Base-by-base conservation (phyloP, 2,329 filamentous ascomycete species). In the Coniochaeta sp. region DNA sequence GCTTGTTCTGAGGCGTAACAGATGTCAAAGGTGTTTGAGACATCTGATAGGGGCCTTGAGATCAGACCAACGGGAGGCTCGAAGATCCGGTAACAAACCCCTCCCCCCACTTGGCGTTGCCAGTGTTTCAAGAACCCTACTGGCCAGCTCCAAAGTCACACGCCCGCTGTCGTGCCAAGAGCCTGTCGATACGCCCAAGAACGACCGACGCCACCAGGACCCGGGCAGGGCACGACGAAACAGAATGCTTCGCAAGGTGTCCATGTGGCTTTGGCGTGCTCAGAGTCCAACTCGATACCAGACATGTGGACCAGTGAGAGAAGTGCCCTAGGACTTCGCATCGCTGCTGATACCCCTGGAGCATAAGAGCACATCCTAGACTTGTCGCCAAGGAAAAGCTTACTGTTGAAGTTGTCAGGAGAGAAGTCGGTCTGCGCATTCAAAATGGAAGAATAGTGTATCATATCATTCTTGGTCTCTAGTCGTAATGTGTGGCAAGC, bases 21-120 rank as follows among this genome's bases (percentile, higher is more conserved):
- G 54, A 57, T 57, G 34, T 57, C 31, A 24, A 34, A 12, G 38
- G 31, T 57, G 54, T 57, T 57, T 57, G 54, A 57, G 54, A 38
- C 31, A 31, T 38, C 54, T 38, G 54, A 57, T 38, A 57, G 54
- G 28, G 54, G 34, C 54, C 26, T n/a, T 7, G 26, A 57, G n/a
- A 34, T 38, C 54, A 57, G 54, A 57, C 54, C 31, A 22, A 38
- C 31, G 28, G 28, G 54, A 57, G 38, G 47, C 47, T 52, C 24
- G 12, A 52, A 28, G 47, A 52, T 52, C 24, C 47, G 47, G 47
- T 47, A 22, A 52, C 47, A 52, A 31, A 52, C 47, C 47, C 47
- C 28, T 52, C 22, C 47, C 47, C 38, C 38, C 7, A 43, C 9
- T 33, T 55, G 17, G 50, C 17, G 26, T 19, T 6, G 50, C 6